These are phyloP conservation scores for Mrakiaceae sp. DNA, from an alignment of 1,284 basidiomycete species.

Conservation along the genomic window DNA sequence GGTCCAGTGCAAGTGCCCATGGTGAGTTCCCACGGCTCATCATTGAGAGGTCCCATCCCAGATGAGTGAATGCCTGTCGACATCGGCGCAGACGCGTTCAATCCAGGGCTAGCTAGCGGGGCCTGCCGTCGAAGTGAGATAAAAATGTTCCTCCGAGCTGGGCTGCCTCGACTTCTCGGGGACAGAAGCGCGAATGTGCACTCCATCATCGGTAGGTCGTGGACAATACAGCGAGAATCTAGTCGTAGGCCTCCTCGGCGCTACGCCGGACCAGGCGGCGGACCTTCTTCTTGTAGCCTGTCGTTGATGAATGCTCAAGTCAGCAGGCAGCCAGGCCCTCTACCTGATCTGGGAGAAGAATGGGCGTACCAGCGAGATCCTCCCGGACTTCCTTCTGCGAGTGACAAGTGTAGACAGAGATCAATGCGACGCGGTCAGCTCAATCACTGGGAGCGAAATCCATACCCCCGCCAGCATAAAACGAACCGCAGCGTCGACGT, in stretches of 20 bases:
- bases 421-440: neutral
- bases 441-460: neutral
- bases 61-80: too few relatives aligned
- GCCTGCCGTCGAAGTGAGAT: too few relatives aligned
- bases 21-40: too few relatives aligned
- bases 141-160: too few relatives aligned
- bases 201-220: too few relatives aligned
- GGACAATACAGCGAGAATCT: constrained; percentile 2
- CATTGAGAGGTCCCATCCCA: too few relatives aligned
- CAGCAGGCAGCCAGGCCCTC: neutral
- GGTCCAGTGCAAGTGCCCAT: too few relatives aligned
- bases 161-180: too few relatives aligned
- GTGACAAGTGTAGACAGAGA: neutral
- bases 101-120: too few relatives aligned
- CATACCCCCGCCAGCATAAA: neutral
- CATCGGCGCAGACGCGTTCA: too few relatives aligned
- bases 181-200: too few relatives aligned
- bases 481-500: constrained; percentile 75
- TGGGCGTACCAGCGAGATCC: constrained; percentile 49
- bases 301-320: neutral
- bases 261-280: constrained; percentile 68
- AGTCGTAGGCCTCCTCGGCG: constrained; percentile 76
- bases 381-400: constrained; percentile 64
- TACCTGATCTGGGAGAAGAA: neutral
- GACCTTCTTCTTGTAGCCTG: constrained; percentile 86